phyloP scores from a whole-genome alignment of 108 stramenopile species.

The Nitzschia putrida region DNA sequence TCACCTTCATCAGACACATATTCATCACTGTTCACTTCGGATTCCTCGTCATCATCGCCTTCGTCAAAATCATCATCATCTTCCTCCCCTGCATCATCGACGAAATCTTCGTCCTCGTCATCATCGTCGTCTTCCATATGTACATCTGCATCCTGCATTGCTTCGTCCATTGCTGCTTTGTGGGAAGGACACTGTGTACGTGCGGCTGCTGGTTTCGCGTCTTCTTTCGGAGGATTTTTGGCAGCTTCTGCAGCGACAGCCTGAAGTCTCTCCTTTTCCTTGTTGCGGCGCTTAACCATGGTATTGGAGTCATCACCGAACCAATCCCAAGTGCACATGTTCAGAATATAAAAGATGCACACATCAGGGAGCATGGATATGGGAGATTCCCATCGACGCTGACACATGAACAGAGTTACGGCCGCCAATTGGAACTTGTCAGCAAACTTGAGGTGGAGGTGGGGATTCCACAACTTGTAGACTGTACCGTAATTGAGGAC shows the following conservation, averaged over 20 bases:
- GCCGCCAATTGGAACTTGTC: constrained; percentile 53
- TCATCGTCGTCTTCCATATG: constrained; percentile 39
- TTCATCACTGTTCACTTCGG: constrained; percentile 28
- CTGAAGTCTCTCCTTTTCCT: constrained; percentile 36
- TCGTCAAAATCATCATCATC: constrained; percentile 33
- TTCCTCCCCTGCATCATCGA: constrained; percentile 40
- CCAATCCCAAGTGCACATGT: constrained; percentile 91
- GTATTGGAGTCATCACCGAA: constrained; percentile 54
- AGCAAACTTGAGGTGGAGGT: constrained; percentile 58
- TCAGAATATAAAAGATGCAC: constrained; percentile 84
- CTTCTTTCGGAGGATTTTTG: constrained; percentile 23
- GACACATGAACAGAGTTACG: constrained; percentile 61
- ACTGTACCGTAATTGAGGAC: constrained; percentile 73
- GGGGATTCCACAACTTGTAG: constrained; percentile 83
- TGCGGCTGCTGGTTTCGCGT: constrained; percentile 8
- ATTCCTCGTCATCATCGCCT: constrained; percentile 10
- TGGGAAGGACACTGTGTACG: background rate
- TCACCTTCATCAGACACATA: background rate
- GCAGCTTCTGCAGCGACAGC: constrained; percentile 28
- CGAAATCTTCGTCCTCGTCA: constrained; percentile 38
- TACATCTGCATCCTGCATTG: constrained; percentile 23
- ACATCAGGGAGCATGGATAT: constrained; percentile 74
- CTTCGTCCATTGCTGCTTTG: background rate
- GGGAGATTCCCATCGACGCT: constrained; percentile 67
- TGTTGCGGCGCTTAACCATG: constrained; percentile 44